These are phyloP conservation scores for Stephania japonica DNA, from an alignment of 164 flowering plant species.

Conservation along the genomic window DNA sequence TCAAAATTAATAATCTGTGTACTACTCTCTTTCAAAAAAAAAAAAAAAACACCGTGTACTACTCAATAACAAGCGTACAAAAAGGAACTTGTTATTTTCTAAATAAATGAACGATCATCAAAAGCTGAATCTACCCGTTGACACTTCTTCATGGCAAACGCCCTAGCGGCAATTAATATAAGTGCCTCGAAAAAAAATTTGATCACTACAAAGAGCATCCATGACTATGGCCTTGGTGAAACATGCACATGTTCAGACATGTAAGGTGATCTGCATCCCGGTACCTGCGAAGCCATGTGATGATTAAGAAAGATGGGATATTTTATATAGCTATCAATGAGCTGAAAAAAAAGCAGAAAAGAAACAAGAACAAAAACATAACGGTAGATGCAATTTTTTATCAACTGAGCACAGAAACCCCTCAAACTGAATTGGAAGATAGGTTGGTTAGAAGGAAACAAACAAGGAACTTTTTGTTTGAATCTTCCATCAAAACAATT, in stretches of 20 bases:
- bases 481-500: too few relatives aligned
- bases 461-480: too few relatives aligned
- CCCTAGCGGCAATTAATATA: neutral
- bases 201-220: neutral
- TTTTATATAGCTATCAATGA: neutral
- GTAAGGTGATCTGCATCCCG: slow-evolving; percentile 66
- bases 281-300: slow-evolving; percentile 36
- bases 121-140: neutral
- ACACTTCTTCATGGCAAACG: neutral
- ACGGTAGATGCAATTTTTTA: neutral
- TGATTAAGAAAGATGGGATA: neutral
- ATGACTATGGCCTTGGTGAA: slow-evolving; percentile 2
- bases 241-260: slow-evolving; percentile 53
- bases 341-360: neutral
- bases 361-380: neutral
- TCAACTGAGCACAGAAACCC: neutral
- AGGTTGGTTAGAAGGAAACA: too few relatives aligned
- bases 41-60: neutral
- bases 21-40: too few relatives aligned
- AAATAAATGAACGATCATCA: neutral
- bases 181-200: neutral
- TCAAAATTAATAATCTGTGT: too few relatives aligned
- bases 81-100: neutral
- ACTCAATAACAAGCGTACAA: neutral
- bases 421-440: neutral